Base-by-base conservation (phyloP, 2,329 filamentous ascomycete species). In the Pochonia chlamydosporia region DNA sequence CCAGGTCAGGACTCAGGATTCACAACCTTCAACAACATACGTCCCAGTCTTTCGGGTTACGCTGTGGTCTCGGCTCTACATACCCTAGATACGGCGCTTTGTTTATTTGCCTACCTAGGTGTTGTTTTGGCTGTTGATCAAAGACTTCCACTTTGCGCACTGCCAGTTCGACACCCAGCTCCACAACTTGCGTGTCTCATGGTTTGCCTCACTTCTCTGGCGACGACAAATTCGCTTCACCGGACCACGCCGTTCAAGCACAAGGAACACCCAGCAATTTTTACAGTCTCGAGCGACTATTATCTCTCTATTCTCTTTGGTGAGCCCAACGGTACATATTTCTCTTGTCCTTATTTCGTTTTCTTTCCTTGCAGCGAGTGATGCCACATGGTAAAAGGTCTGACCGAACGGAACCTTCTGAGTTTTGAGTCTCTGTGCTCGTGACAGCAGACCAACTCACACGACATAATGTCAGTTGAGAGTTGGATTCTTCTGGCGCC, bases 361-460 rank as follows among this genome's bases (percentile, higher is more conserved):
- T 46, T 37, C 25, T 50, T 41, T 14, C 26, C 14, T 42, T 30
- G 18, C 24, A 43, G 63, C 60, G 56, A 59, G 72, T 77, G 79
- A 82, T 81, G 76, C 73, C 60, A 45, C 52, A 65, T 79, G 79
- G 79, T 82, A 82, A 82, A 82, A 82, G 79, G 79, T 78, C 78
- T 69, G 77, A 82, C 73, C 65, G 66, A 68, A 64, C 59, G 60
- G 64, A 64, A 60, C 64, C 64, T 62, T 62, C 73, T 71, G 76
- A 74, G 76, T 68, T 63, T 63, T 60, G 59, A 59, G 58, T 56
- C 55, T 54, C 48, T 36, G n/a, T 16, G 16, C 18, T 21, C 35
- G 13, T 5, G 11, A 23, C 20, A 23, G 35, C 35, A 39, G 16
- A 10, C 20, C 8, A 39, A 7, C 18, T 13, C 35, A 18, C 14